These are phyloP conservation scores for Populus hybrid DNA, from an alignment of 441 rosid species.

Conservation along the genomic window DNA sequence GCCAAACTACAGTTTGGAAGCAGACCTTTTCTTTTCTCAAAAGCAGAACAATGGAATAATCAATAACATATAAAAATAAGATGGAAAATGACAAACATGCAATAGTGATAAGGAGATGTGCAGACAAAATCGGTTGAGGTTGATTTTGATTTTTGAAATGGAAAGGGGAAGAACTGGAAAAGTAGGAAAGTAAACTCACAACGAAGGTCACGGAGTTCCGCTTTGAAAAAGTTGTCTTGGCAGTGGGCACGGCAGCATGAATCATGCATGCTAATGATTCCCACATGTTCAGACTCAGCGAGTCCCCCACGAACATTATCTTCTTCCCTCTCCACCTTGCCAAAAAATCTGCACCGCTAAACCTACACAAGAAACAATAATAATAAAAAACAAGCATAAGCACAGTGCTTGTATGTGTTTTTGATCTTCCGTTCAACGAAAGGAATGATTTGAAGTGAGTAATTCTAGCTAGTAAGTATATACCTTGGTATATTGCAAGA, in stretches of 20 bases:
- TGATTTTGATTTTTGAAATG: neutral
- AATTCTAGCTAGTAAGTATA: neutral
- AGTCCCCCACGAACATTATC: conserved; percentile 87
- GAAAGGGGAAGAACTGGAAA: neutral
- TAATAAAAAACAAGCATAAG: neutral
- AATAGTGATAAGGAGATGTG: neutral
- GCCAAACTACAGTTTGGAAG: neutral
- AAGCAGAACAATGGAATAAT: conserved; percentile 1
- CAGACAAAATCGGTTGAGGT: too few species aligned
- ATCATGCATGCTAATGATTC: conserved; percentile 85
- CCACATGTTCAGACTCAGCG: conserved; percentile 84
- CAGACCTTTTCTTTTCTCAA: conserved; percentile 9
- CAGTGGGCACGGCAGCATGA: conserved; percentile 55
- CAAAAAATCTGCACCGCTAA: conserved; percentile 53
- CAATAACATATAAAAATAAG: neutral
- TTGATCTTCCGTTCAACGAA: too few species aligned
- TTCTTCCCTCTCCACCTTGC: conserved; percentile 65
- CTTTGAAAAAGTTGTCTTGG: conserved; percentile 23
- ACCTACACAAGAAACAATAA: conserved; percentile 29
- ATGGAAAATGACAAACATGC: conserved; percentile 15
- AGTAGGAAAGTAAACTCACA: conserved; percentile 35
- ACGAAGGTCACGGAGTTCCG: conserved; percentile 47
- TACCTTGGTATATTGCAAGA: conserved; percentile 60
- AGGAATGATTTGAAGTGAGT: too few species aligned
- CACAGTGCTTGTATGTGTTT: too few species aligned